Conservation (phyloP, 1,284 basidiomycete genomes). For the Bondarzewia mesenterica region DNA sequence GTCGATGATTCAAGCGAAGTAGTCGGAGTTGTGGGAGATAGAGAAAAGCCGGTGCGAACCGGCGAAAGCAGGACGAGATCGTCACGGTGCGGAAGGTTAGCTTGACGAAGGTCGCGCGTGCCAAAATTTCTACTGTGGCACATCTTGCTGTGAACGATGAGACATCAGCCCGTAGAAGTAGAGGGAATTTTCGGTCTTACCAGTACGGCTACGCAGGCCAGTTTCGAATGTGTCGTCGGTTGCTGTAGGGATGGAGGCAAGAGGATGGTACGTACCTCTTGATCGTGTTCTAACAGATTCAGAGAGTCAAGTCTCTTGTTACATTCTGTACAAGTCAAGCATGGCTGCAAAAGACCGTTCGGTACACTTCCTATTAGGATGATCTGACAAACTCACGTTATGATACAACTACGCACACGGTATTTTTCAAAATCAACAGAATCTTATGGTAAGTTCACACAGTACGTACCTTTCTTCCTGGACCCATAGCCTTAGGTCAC, state of each 20-base stretch:
- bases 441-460: too few relatives aligned
- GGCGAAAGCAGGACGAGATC: conserved; percentile 17
- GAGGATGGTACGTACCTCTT: conserved; percentile 40
- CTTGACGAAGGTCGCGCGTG: conserved; percentile 63
- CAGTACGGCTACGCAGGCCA: conserved; percentile 48
- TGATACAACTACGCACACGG: conserved; percentile 54
- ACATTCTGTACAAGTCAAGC: conserved; percentile 62
- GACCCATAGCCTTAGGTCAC: conserved; percentile 58
- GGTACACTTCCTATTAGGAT: background rate
- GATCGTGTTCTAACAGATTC: conserved; percentile 67
- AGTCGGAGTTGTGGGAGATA: conserved; percentile 16
- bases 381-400: conserved; percentile 37
- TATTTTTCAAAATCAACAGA: conserved; percentile 1
- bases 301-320: conserved; percentile 69
- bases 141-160: conserved; percentile 43
- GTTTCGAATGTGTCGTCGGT: conserved; percentile 7
- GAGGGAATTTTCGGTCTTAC: conserved; percentile 28
- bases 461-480: conserved; percentile 66
- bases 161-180: background rate
- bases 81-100: conserved; percentile 53
- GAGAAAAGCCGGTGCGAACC: conserved; percentile 15
- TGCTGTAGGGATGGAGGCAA: background rate
- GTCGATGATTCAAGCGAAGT: conserved; percentile 10
- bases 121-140: conserved; percentile 70
- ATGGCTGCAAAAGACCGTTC: conserved; percentile 37